Evolutionary conservation across 176 grass and related monocot genomes (phyloP), one percentile per base, ranked within the genome.

Genomic region (Puccinellia tenuiflora): DNA sequence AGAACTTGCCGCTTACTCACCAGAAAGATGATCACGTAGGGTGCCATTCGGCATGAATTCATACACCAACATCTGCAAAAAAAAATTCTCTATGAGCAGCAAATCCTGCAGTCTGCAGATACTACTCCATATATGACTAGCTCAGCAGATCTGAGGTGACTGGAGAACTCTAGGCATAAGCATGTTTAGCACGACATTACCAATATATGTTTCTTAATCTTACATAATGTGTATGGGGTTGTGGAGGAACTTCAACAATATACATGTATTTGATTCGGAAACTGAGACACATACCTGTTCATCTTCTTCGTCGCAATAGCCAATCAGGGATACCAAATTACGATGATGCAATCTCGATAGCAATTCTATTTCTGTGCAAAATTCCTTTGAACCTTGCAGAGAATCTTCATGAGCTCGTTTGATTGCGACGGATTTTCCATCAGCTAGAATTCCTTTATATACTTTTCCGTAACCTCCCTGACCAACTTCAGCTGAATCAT

Each of bases 21-120:
- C 83, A 65, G 88, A 88, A 86, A 98, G 85, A 65, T 98, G 96
- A 83, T 95, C 96, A 33, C 96, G 87, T 42, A 98, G 62, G 83
- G 96, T 98, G 73, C 92, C 96, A 88, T 98, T 95, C 24, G 91
- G 85, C 89, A 98, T 98, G 77, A 91, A 98, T 56, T 98, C 92
- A 83, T 98, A 98, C 64, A 98, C 96, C 72, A 98, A 62, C 96
- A 98, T 98, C 96, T 98, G 86, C 46, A 86, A 88, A 82, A 90
- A 39, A 88, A 13, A 63, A 73, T 48, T 66, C 59, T 67, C 8
- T 78, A 59, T 90, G 38, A 90, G 57, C 9, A 80, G 7, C 31
- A 68, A 10, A 21, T 81, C 57, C 45, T 81, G 31, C 13, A 67
- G 28, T 73, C 34, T 81, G 60, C 29, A 67, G 37, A 67, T 29